Percentiles rank a stretch among this genome's conserved stretches.
Evolutionary conservation across 305 asterid genomes (phyloP).

Genomic region (Fraxinus xanthoxyloides): DNA sequence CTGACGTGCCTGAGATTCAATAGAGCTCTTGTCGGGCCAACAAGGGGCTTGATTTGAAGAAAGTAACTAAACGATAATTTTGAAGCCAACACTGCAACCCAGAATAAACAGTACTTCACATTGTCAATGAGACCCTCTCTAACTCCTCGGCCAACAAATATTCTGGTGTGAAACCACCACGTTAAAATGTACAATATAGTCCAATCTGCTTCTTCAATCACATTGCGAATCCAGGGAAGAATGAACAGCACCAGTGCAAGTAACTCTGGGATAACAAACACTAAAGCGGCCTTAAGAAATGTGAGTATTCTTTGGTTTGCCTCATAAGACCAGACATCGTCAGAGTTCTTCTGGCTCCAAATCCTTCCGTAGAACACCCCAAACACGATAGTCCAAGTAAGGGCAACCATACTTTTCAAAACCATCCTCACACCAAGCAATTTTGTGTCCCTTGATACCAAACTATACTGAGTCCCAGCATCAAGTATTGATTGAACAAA

Average conservation of each 20-base stretch:
- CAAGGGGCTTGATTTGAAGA: constrained; percentile 89
- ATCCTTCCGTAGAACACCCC: constrained; percentile 75
- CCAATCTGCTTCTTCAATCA: constrained; percentile 73
- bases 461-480: constrained; percentile 95
- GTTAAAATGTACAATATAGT: constrained; percentile 47
- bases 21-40: constrained; percentile 71
- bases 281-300: constrained; percentile 76
- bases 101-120: constrained; percentile 66
- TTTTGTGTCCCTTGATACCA: constrained; percentile 71
- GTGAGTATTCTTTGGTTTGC: constrained; percentile 60
- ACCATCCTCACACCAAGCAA: constrained; percentile 83
- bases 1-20: constrained; percentile 32
- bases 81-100: constrained; percentile 65
- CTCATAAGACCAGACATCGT: constrained; percentile 65
- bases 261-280: constrained; percentile 72
- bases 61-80: constrained; percentile 79
- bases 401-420: constrained; percentile 71
- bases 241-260: constrained; percentile 68
- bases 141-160: constrained; percentile 85
- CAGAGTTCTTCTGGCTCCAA: constrained; percentile 81
- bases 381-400: constrained; percentile 72
- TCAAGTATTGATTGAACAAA: constrained; percentile 81
- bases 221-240: constrained; percentile 81
- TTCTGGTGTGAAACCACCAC: constrained; percentile 87
- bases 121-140: constrained; percentile 87